phyloP scores from a whole-genome alignment of 345 rosid species.

The Lepidium aucheri region DNA sequence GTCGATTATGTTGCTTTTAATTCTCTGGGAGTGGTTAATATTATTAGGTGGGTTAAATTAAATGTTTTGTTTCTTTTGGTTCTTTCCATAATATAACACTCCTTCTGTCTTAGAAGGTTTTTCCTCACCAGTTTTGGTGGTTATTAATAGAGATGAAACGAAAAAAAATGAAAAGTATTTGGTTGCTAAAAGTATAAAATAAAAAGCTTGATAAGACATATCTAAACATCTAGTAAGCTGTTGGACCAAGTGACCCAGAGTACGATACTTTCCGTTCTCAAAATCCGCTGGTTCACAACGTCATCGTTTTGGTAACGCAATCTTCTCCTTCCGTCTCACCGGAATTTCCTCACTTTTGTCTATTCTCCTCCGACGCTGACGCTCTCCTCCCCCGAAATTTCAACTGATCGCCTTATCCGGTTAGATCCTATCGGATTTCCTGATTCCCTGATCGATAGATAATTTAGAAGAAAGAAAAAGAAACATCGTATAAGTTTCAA shows the following conservation, averaged over 20 bases:
- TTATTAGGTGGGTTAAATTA: too few relatives aligned
- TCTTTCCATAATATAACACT: too few relatives aligned
- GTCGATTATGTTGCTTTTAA: too few relatives aligned
- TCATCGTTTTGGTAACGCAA: not conserved
- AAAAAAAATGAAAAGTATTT: too few relatives aligned
- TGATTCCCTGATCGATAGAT: not conserved
- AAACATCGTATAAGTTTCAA: not conserved
- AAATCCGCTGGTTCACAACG: constrained; percentile 7
- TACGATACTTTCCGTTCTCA: constrained; percentile 11
- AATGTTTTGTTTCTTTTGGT: too few relatives aligned
- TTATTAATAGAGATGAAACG: too few relatives aligned
- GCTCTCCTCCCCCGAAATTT: not conserved
- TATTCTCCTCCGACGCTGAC: not conserved
- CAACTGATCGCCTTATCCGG: not conserved
- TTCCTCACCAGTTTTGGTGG: too few relatives aligned
- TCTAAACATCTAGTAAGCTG: not conserved
- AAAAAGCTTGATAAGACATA: too few relatives aligned
- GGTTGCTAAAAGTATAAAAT: too few relatives aligned
- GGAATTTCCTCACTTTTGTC: not conserved
- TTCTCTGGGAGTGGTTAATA: too few relatives aligned
- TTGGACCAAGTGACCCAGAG: constrained; percentile 7
- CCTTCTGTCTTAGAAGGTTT: too few relatives aligned
- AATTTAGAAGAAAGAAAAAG: not conserved
- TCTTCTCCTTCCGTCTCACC: constrained; percentile 12
- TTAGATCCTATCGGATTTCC: constrained; percentile 10